phyloP scores from a whole-genome alignment of 192 early-diverging fungal species.

The Entomortierella beljakovae region DNA sequence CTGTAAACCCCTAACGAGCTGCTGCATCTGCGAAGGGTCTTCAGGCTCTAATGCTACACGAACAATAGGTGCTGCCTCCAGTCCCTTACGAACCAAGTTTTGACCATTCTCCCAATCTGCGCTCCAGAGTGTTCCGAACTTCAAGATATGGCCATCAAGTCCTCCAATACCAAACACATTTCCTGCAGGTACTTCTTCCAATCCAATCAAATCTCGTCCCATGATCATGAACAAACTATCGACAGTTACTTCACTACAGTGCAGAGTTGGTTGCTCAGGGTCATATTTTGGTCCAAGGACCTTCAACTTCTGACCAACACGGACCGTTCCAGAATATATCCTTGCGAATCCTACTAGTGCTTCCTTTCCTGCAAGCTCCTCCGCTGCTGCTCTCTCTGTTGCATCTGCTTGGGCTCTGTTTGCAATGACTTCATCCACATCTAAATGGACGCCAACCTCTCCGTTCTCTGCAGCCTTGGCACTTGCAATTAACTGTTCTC shows the following conservation, averaged over 20 bases:
- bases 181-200: slow-evolving; percentile 91
- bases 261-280: slow-evolving; percentile 65
- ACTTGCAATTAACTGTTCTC: slow-evolving; percentile 53
- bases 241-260: slow-evolving; percentile 80
- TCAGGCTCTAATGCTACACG: slow-evolving; percentile 95
- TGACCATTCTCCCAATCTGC: slow-evolving; percentile 71
- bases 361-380: slow-evolving; percentile 67
- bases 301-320: slow-evolving; percentile 86
- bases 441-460: slow-evolving; percentile 16
- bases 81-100: slow-evolving; percentile 78
- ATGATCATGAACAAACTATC: slow-evolving; percentile 93
- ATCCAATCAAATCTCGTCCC: slow-evolving; percentile 90
- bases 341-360: slow-evolving; percentile 92
- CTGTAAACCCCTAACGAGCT: slow-evolving; percentile 87
- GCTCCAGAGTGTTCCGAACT: slow-evolving; percentile 91
- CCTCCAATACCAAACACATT: slow-evolving; percentile 96
- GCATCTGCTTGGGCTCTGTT: slow-evolving; percentile 31
- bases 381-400: slow-evolving; percentile 46
- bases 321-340: slow-evolving; percentile 91
- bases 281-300: slow-evolving; percentile 96
- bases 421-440: slow-evolving; percentile 43
- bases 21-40: slow-evolving; percentile 89
- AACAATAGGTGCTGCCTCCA: slow-evolving; percentile 88
- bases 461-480: slow-evolving; percentile 55
- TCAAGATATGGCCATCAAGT: slow-evolving; percentile 90